Percentiles rank a stretch among this genome's conserved stretches.
Conservation (phyloP, 169 alveolate genomes). For the Plasmodium berghei region DNA sequence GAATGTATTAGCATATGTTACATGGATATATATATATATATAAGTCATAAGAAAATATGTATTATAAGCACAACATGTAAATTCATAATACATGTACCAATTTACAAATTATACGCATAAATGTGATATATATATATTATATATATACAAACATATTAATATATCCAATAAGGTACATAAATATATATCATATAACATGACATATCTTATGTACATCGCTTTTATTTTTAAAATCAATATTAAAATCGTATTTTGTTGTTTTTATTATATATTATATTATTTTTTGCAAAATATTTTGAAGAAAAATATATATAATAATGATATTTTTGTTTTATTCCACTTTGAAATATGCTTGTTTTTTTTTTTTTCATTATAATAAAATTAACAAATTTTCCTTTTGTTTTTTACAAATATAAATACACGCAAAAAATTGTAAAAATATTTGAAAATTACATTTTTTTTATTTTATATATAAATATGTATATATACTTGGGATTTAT, state of each 20-base stretch:
- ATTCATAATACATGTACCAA: not conserved
- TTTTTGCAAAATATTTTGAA: not conserved
- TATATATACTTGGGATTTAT: slow-evolving; percentile 5
- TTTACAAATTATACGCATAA: not conserved
- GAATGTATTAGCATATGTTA: too few relatives aligned
- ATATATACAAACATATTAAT: slow-evolving; percentile 2
- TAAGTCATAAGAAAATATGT: too few relatives aligned
- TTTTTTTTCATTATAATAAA: not conserved
- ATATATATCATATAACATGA: not conserved
- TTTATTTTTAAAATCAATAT: slow-evolving; percentile 3
- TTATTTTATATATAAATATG: not conserved
- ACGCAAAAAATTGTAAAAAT: not conserved
- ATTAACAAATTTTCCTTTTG: not conserved
- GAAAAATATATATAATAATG: not conserved
- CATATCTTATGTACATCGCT: not conserved
- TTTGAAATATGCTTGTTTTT: not conserved
- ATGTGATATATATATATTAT: not conserved
- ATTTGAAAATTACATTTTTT: not conserved
- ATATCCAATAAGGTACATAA: not conserved
- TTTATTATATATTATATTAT: not conserved
- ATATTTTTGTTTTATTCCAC: not conserved
- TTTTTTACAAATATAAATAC: not conserved
- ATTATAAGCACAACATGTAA: not conserved
- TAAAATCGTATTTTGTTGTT: not conserved
- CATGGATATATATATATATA: too few relatives aligned